A percentile compares a stretch with the other conserved stretches of the same genome.
Conservation (phyloP, 768 basidiomycete genomes). For the Mycena epipterygia region DNA sequence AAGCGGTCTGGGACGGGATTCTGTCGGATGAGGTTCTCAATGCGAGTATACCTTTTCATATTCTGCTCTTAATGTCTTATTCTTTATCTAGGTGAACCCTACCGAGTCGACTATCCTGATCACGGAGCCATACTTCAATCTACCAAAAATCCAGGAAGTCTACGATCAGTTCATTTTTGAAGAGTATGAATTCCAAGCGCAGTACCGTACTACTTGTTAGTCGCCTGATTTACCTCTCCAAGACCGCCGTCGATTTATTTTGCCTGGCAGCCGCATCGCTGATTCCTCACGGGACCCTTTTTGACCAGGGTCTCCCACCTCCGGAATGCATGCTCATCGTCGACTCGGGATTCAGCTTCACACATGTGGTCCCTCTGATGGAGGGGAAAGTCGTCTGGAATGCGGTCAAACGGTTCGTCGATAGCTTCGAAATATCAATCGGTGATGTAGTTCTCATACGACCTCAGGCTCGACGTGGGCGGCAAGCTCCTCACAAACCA, state of each 20-base stretch:
- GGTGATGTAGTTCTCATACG: neutral
- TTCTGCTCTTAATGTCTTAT: neutral
- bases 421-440: constrained; percentile 34
- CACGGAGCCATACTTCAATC: constrained; percentile 95
- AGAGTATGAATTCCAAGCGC: constrained; percentile 93
- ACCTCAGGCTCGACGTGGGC: constrained; percentile 89
- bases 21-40: constrained; percentile 81
- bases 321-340: constrained; percentile 88
- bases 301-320: constrained; percentile 59
- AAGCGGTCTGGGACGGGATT: constrained; percentile 93
- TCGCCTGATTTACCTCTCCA: constrained; percentile 10
- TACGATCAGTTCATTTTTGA: constrained; percentile 98
- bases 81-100: constrained; percentile 73
- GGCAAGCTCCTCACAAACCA: constrained; percentile 97
- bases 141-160: constrained; percentile 91
- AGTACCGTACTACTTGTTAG: constrained; percentile 86
- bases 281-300: constrained; percentile 74
- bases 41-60: constrained; percentile 51
- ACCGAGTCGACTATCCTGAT: constrained; percentile 82
- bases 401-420: constrained; percentile 81
- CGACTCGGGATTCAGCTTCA: constrained; percentile 95
- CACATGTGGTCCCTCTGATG: constrained; percentile 91
- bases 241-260: constrained; percentile 37
- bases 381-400: constrained; percentile 81
- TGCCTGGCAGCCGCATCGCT: constrained; percentile 78